These are phyloP conservation scores for Eutypella sp. DNA, from an alignment of 2,329 filamentous ascomycete genomes.

Conservation along the genomic window DNA sequence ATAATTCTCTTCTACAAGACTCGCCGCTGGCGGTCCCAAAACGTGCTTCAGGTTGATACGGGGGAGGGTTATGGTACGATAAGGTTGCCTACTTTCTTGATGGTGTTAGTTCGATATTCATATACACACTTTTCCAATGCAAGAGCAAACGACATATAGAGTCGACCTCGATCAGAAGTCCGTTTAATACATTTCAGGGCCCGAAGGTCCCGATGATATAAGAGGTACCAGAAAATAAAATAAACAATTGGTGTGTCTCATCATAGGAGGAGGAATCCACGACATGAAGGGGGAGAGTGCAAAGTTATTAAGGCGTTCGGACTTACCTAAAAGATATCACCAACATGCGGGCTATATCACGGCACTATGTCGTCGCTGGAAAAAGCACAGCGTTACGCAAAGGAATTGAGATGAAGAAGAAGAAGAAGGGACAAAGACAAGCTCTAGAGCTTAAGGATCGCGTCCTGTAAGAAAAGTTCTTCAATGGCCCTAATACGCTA, in stretches of 20 bases:
- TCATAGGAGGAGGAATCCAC: slow-evolving; percentile 47
- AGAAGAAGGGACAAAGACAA: slow-evolving; percentile 6
- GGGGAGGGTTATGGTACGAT: no score
- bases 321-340: slow-evolving; percentile 30
- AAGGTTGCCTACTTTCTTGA: no score
- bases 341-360: neutral
- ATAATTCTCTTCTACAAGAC: no score
- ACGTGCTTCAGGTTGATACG: no score
- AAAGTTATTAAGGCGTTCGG: slow-evolving; percentile 8
- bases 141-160: slow-evolving; percentile 1
- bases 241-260: slow-evolving; percentile 59
- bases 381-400: slow-evolving; percentile 1
- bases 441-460: no score
- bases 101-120: neutral
- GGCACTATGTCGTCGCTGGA: neutral
- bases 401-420: slow-evolving; percentile 5
- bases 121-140: neutral
- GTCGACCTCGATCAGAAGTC: slow-evolving; percentile 65
- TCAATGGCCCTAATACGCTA: no score
- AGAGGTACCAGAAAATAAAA: slow-evolving; percentile 94
- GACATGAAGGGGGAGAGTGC: slow-evolving; percentile 8
- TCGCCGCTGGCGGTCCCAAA: no score
- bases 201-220: slow-evolving; percentile 68
- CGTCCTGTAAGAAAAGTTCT: no score
- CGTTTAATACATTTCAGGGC: slow-evolving; percentile 74